Percentiles rank a stretch among this genome's conserved stretches.
Evolutionary conservation across 345 rosid species (phyloP).

Genomic region (Laguncularia racemosa): DNA sequence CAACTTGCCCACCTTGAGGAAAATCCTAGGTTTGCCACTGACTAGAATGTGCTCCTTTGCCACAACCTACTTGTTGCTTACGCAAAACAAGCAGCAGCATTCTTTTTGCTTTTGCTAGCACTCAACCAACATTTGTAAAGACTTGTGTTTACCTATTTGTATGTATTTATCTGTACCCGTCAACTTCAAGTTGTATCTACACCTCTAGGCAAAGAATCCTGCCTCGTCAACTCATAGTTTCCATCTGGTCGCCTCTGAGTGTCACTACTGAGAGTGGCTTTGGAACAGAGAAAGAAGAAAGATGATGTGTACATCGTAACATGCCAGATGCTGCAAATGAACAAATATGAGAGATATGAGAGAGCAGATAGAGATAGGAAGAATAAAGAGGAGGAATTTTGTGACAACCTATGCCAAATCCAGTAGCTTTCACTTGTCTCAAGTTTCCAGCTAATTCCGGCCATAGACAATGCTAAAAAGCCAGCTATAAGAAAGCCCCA

Average conservation of each 20-base stretch:
- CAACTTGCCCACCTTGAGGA: no score
- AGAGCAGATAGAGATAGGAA: slow-evolving; percentile 5
- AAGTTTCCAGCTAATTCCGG: slow-evolving; percentile 72
- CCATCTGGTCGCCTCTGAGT: slow-evolving; percentile 20
- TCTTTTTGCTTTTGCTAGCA: no score
- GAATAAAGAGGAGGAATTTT: background rate
- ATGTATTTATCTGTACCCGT: slow-evolving; percentile 5
- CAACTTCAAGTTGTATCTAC: slow-evolving; percentile 5
- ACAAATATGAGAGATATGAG: slow-evolving; percentile 9
- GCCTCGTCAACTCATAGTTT: slow-evolving; percentile 55
- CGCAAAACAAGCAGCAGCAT: no score
- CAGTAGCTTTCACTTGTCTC: slow-evolving; percentile 85
- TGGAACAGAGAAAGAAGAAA: slow-evolving; percentile 93
- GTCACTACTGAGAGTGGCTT: slow-evolving; percentile 32
- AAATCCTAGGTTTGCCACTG: no score
- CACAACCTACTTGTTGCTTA: slow-evolving; percentile 2
- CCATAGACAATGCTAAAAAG: slow-evolving; percentile 51
- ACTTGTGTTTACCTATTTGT: background rate
- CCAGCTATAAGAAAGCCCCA: slow-evolving; percentile 73
- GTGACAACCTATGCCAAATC: slow-evolving; percentile 91
- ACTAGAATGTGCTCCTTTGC: background rate
- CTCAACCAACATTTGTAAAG: no score
- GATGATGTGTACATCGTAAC: slow-evolving; percentile 70
- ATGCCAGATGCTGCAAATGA: slow-evolving; percentile 75
- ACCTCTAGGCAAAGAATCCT: slow-evolving; percentile 46